Conservation (phyloP, 495 filamentous ascomycete genomes). For the Corynascus novoguineensis region DNA sequence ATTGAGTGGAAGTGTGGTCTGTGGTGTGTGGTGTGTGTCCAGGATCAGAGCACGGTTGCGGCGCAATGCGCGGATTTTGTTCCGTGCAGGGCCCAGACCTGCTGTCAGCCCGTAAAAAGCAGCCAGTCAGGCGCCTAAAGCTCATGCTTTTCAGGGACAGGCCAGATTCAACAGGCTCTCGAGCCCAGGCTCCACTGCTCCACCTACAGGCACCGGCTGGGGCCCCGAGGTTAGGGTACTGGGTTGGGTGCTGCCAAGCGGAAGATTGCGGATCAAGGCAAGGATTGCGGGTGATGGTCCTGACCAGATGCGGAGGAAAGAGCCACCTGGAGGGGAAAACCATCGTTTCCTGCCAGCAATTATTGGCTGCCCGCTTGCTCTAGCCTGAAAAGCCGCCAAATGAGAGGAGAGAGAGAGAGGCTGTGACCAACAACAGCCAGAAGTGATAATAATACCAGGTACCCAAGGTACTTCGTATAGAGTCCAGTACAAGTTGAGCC, state of each 20-base stretch:
- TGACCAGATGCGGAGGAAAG: not conserved
- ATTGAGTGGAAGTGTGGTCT: no score
- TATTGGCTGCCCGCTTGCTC: constrained; percentile 1
- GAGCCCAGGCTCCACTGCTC: not conserved
- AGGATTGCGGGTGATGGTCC: not conserved
- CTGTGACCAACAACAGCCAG: not conserved
- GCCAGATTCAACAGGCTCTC: not conserved
- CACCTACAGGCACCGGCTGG: not conserved
- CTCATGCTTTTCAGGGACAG: not conserved
- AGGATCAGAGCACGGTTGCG: no score
- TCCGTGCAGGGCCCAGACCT: no score
- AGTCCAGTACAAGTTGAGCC: not conserved
- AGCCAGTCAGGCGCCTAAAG: not conserved
- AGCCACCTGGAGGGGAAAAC: not conserved
- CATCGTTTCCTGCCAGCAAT: not conserved
- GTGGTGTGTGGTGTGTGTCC: no score
- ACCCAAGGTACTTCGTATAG: no score
- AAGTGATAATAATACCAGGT: no score
- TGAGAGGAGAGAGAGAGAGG: not conserved
- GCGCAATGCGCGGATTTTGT: no score
- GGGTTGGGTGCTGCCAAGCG: not conserved
- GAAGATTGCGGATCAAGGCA: not conserved
- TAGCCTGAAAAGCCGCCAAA: constrained; percentile 7
- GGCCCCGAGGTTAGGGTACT: not conserved
- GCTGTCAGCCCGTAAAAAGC: not conserved